Evolutionary conservation across 805 yeast genomes (phyloP).

Genomic region (Cyberlindnera nakhonratchasimensis): DNA sequence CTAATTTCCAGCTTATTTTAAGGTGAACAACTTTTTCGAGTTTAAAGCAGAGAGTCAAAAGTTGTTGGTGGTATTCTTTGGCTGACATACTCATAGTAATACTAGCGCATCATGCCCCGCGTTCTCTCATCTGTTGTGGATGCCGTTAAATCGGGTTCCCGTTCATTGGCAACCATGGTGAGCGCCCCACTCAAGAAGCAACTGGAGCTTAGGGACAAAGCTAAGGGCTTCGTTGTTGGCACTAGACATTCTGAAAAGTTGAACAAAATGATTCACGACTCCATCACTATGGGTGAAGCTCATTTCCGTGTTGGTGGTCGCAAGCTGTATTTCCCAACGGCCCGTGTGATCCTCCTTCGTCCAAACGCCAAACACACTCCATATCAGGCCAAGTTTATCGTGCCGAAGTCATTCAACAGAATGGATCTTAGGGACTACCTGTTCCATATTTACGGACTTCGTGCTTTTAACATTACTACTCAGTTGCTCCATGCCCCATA

Average conservation of each 20-base stretch:
- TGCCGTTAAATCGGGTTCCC: constrained; percentile 18
- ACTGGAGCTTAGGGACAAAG: constrained; percentile 14
- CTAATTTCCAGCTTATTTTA: neutral
- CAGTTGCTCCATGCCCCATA: constrained; percentile 75
- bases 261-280: constrained; percentile 33
- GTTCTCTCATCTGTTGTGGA: constrained; percentile 16
- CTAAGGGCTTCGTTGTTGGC: constrained; percentile 21
- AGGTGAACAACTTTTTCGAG: neutral
- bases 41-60: neutral
- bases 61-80: neutral
- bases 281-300: constrained; percentile 60
- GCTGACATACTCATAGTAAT: too few relatives aligned
- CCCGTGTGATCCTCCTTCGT: constrained; percentile 72
- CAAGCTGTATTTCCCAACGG: constrained; percentile 80
- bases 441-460: constrained; percentile 82
- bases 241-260: constrained; percentile 27
- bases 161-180: constrained; percentile 32
- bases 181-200: constrained; percentile 16
- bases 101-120: constrained; percentile 27
- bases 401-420: constrained; percentile 90
- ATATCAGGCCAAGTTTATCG: constrained; percentile 92
- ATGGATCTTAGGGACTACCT: constrained; percentile 92
- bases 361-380: constrained; percentile 98
- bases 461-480: constrained; percentile 86
- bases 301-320: constrained; percentile 82